Evolutionary conservation across 192 early-diverging fungal species (phyloP), one percentile per base, ranked within the genome.

Genomic region (Rhizoclosmatium sp.): DNA sequence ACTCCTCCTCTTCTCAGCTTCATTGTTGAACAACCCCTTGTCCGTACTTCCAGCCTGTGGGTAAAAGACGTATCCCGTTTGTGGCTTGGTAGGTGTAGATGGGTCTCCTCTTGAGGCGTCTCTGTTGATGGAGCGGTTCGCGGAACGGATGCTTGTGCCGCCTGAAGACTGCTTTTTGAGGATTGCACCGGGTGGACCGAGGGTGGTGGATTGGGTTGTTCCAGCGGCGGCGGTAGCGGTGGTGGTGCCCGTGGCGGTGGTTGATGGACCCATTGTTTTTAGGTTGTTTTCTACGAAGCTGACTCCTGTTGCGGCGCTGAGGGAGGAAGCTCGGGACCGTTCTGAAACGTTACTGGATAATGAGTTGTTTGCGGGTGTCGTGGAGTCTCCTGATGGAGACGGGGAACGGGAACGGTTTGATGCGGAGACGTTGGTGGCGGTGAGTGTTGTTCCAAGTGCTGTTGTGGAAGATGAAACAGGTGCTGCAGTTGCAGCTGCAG

Each of bases 31-130:
- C 41, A 54, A 42, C 46, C 82, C 73, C 39, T 45, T 82, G 23
- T 59, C 69, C 19, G 10, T 23, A 62, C 60, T 19, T n/a, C 75
- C 78, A 7, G 49, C 56, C 23, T 79, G 71, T 12, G 45, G 42
- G 56, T 72, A 62, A 72, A 65, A 61, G 4, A 71, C 47, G 39
- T 45, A 79, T n/a, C 69, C 69, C 19, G 78, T 73, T 39, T 58
- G 39, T 16, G 12, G n/a, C 1, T 71, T 58, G 12, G 45, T 21
- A n/a, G 51, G 16, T 72, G 23, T 12, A 16, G 19, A 39, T 59
- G n/a, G 12, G 2, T 31, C 31, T 31, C 31, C 31, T 31, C 31
- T 31, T 31, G 31, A 31, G 31, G 31, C 31, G 31, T 31, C 31
- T 31, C 31, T 31, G 31, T 31, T 31, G 31, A 31, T 31, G 31